Evolutionary conservation across 345 rosid species (phyloP), one percentile per base, ranked within the genome.

Genomic region (Dipteronia dyeriana): DNA sequence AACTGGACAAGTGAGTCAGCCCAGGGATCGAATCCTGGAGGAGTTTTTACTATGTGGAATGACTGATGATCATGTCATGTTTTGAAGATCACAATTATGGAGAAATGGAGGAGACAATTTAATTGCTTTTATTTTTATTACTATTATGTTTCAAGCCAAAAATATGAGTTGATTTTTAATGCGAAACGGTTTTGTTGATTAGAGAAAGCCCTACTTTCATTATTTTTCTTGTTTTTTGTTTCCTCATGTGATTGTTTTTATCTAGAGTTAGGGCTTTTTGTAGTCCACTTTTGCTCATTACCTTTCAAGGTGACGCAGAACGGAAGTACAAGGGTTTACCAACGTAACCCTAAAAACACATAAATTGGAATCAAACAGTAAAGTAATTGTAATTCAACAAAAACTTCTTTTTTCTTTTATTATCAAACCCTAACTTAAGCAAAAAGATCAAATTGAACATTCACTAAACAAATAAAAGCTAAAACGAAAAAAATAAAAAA

Each of bases 1-100:
- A 89, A 80, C 72, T 91, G 99, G 97, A 86, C 90, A 10, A 84
- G 86, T 9, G 97, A 91, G 6, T 80, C 98, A 11, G 91, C 80
- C 81, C 91, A 88, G 45, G 97, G 97, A 41, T 82, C 97, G 26
- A 94, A 90, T 85, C 87, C 92, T 8, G 87, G 91, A 13, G 87
- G 91, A 13, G 87, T 87, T 74, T 96, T 90, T 71, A 87, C 99
- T 23, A 96, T 89, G 95, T 96, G 99, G 98, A 94, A 91, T 67
- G 97, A 90, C 41, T 93, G 69, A 68, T 53, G 1, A 53, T 71
- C 49, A 41, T 41, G 13, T 9, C 9, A 10, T 45, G 39, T 26
- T 49, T n/a, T 47, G 54, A 70, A 49, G 29, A 23, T 54, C 49
- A 41, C 17, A 17, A 54, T 45, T 45, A 45, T 45, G 49, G 13